Base-by-base conservation (phyloP, 305 asterid genomes). In the Caryopteris hybrid region DNA sequence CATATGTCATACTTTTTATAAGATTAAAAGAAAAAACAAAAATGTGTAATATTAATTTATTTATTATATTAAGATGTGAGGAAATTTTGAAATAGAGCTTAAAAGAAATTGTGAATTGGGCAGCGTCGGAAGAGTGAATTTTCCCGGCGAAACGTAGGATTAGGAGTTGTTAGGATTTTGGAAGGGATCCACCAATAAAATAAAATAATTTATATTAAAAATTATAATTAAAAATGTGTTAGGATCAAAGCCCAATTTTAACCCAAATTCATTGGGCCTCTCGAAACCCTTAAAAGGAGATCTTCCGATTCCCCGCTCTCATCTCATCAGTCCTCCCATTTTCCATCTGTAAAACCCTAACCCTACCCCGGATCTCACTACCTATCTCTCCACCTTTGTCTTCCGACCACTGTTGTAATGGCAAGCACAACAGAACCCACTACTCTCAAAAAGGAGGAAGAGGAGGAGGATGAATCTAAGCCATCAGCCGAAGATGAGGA, bases 401-500 rank as follows among this genome's bases (percentile, higher is more conserved):
- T 33, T 67, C 43, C 2, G 36, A 6, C 6, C 45, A 42, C 68
- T 17, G 16, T 42, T 21, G 55, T 25, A 14, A 84, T 79, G 84
- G 79, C 85, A 17, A 81, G 68, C 78, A 52, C 79, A 29, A 46
- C 77, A 9, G 88, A 83, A 63, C 83, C 88, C 23, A 78, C 76
- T 0, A 22, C 9, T 58, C 31, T 68, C 52, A 79, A 78, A 59
- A 69, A 68, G 53, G 86, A 76, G 51, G 85, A 84, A 7, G 87
- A 81, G 3, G 86, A 80, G n/a, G 84, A 82, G 27, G 82, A 80
- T 10, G 84, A 78, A 22, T 73, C 81, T 2, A 78, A 63, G 72
- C 81, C 89, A 22, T 4, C 81, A 3, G 87, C 78, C 0, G 90
- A 85, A 9, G 90, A 85, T 14, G 90, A 85, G 64, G 90, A 85